Percentiles rank a stretch among this genome's conserved stretches.
phyloP scores from a whole-genome alignment of 2,329 filamentous ascomycete genomes.

The Mariannaea sp. region DNA sequence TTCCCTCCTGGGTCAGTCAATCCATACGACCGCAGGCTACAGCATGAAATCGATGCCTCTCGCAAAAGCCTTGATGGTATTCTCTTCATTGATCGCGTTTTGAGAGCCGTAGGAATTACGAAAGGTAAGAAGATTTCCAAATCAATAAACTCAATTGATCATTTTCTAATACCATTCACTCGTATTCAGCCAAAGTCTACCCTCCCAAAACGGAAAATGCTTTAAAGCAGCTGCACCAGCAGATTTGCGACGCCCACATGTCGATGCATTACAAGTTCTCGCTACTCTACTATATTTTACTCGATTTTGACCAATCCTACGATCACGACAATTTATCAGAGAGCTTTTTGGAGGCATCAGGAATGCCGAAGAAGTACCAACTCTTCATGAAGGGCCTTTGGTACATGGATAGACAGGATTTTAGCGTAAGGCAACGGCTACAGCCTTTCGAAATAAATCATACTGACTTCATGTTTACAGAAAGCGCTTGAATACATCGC shows the following conservation, averaged over 20 bases:
- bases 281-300: slow-evolving; percentile 81
- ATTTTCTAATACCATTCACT: neutral
- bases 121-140: slow-evolving; percentile 57
- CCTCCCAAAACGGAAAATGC: slow-evolving; percentile 73
- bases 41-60: slow-evolving; percentile 67
- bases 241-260: slow-evolving; percentile 67
- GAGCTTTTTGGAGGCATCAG: slow-evolving; percentile 63
- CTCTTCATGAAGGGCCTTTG: slow-evolving; percentile 83
- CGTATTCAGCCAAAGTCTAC: slow-evolving; percentile 64
- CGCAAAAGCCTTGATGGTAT: slow-evolving; percentile 70
- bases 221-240: slow-evolving; percentile 70
- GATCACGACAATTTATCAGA: slow-evolving; percentile 57
- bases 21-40: slow-evolving; percentile 64
- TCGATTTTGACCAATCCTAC: slow-evolving; percentile 68
- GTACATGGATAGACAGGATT: slow-evolving; percentile 75
- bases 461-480: slow-evolving; percentile 42
- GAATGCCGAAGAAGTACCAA: slow-evolving; percentile 76
- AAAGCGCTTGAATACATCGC: slow-evolving; percentile 75
- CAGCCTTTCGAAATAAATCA: neutral
- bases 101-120: slow-evolving; percentile 70
- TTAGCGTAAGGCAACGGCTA: slow-evolving; percentile 57
- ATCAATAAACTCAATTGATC: rapidly evolving
- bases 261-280: slow-evolving; percentile 80
- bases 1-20: slow-evolving; percentile 66
- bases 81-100: slow-evolving; percentile 80